phyloP scores from a whole-genome alignment of 331 rosid genomes.

The Erythrophleum ivorense region DNA sequence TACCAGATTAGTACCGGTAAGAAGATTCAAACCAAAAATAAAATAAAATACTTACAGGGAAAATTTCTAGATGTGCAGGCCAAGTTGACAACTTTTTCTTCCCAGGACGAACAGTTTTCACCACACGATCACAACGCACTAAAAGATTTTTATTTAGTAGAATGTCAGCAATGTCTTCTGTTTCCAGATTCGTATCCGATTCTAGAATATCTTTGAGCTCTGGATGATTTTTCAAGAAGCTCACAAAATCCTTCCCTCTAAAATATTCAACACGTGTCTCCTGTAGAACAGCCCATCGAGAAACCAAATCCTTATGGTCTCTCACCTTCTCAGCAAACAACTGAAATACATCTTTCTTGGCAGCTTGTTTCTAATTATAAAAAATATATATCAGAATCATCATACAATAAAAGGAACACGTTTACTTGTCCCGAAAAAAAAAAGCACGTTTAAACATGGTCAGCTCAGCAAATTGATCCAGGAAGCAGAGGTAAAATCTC shows the following conservation, averaged over 20 bases:
- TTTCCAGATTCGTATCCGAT: slow-evolving; percentile 70
- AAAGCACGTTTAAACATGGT: not conserved
- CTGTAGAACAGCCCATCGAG: slow-evolving; percentile 97
- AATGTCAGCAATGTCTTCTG: slow-evolving; percentile 76
- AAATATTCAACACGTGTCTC: slow-evolving; percentile 96
- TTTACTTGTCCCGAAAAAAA: not conserved
- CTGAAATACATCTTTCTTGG: slow-evolving; percentile 79
- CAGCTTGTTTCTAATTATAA: slow-evolving; percentile 74
- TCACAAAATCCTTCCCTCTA: slow-evolving; percentile 91
- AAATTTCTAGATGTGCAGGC: slow-evolving; percentile 97
- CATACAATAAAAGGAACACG: slow-evolving; percentile 29
- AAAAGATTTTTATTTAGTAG: slow-evolving; percentile 80
- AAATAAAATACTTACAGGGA: slow-evolving; percentile 55
- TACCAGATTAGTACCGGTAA: slow-evolving; percentile 1
- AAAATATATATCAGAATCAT: slow-evolving; percentile 24
- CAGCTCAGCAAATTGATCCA: slow-evolving; percentile 20
- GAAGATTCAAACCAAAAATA: not conserved
- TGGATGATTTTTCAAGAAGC: slow-evolving; percentile 79
- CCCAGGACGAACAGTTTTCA: slow-evolving; percentile 95
- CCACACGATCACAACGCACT: slow-evolving; percentile 94
- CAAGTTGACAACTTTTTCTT: slow-evolving; percentile 93
- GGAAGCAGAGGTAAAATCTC: not conserved
- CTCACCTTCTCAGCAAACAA: slow-evolving; percentile 98
- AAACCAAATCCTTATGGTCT: slow-evolving; percentile 83
- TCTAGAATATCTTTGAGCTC: slow-evolving; percentile 82